Evolutionary conservation across 768 basidiomycete species (phyloP).

Genomic region (Boletus insuetus): DNA sequence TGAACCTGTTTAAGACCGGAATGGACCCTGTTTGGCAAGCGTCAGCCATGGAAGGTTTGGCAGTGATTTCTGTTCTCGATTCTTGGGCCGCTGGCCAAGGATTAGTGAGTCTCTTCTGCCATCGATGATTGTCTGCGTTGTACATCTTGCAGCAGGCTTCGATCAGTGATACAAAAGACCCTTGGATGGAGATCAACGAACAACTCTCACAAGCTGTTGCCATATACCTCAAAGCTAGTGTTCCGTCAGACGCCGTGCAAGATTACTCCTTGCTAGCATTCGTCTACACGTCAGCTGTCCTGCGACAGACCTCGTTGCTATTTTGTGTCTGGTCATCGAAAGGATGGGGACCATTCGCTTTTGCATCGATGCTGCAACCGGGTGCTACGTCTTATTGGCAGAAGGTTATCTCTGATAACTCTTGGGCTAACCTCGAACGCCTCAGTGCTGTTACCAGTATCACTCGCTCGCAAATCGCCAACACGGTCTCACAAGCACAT

Average conservation of each 20-base stretch:
- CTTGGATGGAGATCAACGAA: constrained; percentile 77
- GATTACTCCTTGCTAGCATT: constrained; percentile 63
- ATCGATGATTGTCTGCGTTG: constrained; percentile 1
- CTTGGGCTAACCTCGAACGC: constrained; percentile 57
- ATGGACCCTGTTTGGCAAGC: constrained; percentile 90
- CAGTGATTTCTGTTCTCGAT: constrained; percentile 75
- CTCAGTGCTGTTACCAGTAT: constrained; percentile 69
- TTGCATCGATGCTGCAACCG: constrained; percentile 70
- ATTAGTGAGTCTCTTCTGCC: constrained; percentile 46
- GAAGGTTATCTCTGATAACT: constrained; percentile 50
- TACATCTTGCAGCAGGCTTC: constrained; percentile 50
- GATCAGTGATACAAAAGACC: constrained; percentile 51
- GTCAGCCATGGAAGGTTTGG: constrained; percentile 80
- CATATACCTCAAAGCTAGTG: constrained; percentile 59
- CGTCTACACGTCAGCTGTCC: constrained; percentile 61
- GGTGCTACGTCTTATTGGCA: constrained; percentile 58
- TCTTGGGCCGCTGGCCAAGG: constrained; percentile 80
- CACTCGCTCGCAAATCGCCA: constrained; percentile 63
- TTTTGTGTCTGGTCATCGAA: constrained; percentile 84
- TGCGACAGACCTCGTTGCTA: constrained; percentile 72
- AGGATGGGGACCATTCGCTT: constrained; percentile 81
- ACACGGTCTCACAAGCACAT: constrained; percentile 66
- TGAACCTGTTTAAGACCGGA: constrained; percentile 68
- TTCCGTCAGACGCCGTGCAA: constrained; percentile 49
- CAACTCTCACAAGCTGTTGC: constrained; percentile 60